These are phyloP conservation scores for Trypanosomatidae sp. DNA, from an alignment of 208 protist species.

Conservation along the genomic window DNA sequence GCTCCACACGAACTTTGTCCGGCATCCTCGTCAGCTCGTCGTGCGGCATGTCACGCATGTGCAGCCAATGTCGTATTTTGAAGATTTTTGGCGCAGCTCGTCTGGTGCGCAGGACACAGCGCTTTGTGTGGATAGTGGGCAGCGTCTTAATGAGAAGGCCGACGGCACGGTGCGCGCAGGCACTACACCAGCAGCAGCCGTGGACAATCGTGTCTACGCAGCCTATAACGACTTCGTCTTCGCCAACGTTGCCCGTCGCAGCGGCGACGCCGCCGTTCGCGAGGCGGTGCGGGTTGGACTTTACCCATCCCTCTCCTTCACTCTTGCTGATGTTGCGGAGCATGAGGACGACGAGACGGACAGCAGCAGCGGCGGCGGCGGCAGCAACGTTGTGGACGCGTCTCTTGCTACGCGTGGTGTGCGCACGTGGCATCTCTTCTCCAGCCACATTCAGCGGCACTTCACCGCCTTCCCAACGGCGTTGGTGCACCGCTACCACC, in stretches of 20 bases:
- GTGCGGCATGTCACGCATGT: conserved; percentile 50
- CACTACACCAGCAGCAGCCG: too few relatives aligned
- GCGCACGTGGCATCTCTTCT: conserved; percentile 62
- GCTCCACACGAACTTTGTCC: too few relatives aligned
- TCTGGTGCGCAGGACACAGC: too few relatives aligned
- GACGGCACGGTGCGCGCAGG: too few relatives aligned
- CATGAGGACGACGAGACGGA: too few relatives aligned
- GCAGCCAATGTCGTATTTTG: conserved; percentile 45
- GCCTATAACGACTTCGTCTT: conserved; percentile 10
- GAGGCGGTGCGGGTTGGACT: conserved; percentile 11
- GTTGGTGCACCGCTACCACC: conserved; percentile 79
- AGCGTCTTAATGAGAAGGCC: too few relatives aligned
- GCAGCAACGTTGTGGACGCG: too few relatives aligned
- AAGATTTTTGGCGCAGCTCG: conserved; percentile 6
- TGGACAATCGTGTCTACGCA: not conserved
- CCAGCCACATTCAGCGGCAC: conserved; percentile 34
- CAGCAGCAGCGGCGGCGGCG: too few relatives aligned
- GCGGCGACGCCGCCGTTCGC: not conserved
- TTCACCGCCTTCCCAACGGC: conserved; percentile 86
- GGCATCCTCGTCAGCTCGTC: conserved; percentile 24
- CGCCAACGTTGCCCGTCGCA: not conserved
- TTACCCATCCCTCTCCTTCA: conserved; percentile 28
- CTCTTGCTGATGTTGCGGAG: conserved; percentile 16
- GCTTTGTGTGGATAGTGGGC: not conserved
- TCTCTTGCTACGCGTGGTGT: too few relatives aligned